These are phyloP conservation scores for Tolypocladium capitatum DNA, from an alignment of 2,329 filamentous ascomycete genomes.

Conservation along the genomic window DNA sequence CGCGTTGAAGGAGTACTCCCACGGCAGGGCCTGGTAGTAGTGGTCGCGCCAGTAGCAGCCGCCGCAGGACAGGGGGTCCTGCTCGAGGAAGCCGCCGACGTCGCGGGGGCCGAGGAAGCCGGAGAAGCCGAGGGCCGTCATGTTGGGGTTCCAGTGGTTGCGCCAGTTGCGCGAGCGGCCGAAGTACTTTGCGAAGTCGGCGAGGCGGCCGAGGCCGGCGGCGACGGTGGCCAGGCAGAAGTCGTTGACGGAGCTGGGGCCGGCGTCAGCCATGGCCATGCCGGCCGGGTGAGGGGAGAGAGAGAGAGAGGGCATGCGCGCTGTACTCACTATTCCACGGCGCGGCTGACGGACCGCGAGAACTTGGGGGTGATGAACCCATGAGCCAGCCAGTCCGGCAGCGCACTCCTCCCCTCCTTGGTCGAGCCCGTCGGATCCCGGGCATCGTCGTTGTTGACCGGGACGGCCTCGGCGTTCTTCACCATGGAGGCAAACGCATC, in stretches of 20 bases:
- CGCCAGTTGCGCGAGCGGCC: slow-evolving; percentile 54
- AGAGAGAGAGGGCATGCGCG: too few species aligned
- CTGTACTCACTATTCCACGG: slow-evolving; percentile 51
- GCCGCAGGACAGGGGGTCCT: slow-evolving; percentile 45
- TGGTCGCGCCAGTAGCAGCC: slow-evolving; percentile 54
- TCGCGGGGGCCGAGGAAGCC: slow-evolving; percentile 53
- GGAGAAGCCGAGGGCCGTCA: slow-evolving; percentile 43
- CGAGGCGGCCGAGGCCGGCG: slow-evolving; percentile 34
- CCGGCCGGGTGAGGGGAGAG: too few species aligned
- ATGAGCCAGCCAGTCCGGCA: slow-evolving; percentile 52
- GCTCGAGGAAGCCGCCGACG: slow-evolving; percentile 33
- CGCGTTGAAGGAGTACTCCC: slow-evolving; percentile 56
- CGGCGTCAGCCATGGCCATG: too few species aligned
- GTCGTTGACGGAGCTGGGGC: slow-evolving; percentile 45
- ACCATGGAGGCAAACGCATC: slow-evolving; percentile 50
- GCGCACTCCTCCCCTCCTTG: slow-evolving; percentile 53
- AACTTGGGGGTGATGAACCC: slow-evolving; percentile 54
- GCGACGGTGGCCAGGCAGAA: slow-evolving; percentile 56
- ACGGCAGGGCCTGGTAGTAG: slow-evolving; percentile 46
- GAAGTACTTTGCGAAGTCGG: slow-evolving; percentile 45
- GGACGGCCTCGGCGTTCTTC: slow-evolving; percentile 51
- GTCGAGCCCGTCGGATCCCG: slow-evolving; percentile 46
- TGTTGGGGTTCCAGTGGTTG: slow-evolving; percentile 54
- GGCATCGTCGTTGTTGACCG: slow-evolving; percentile 44
- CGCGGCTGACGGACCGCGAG: slow-evolving; percentile 47